Evolutionary conservation across 306 rosid genomes (phyloP).

Genomic region (Alnus glutinosa): DNA sequence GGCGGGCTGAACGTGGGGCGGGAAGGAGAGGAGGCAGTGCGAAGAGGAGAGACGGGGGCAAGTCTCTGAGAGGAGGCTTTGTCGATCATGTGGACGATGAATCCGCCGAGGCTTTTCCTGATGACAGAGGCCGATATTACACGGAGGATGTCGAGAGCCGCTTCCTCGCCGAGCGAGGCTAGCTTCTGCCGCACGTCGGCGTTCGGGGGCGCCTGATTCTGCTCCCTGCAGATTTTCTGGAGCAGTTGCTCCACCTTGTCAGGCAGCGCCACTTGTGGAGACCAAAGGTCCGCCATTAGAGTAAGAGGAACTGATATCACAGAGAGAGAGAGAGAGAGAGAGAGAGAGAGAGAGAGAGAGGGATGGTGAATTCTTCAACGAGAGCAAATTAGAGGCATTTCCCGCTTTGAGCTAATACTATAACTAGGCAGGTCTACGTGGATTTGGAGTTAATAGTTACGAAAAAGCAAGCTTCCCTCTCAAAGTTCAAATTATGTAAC

Average conservation of each 20-base stretch:
- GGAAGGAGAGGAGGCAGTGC: too few relatives aligned
- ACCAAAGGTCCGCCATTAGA: conserved; percentile 5
- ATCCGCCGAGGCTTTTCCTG: conserved; percentile 10
- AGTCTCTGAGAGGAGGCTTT: not conserved
- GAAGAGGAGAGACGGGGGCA: too few relatives aligned
- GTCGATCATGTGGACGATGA: conserved; percentile 12
- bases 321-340: too few relatives aligned
- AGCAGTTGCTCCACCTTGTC: conserved; percentile 27
- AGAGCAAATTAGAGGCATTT: not conserved
- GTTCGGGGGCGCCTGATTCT: conserved; percentile 14
- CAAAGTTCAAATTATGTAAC: too few relatives aligned
- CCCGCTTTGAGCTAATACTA: too few relatives aligned
- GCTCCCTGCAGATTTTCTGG: conserved; percentile 8
- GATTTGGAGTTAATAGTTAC: too few relatives aligned
- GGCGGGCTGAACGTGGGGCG: too few relatives aligned
- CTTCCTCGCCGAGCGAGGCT: conserved; percentile 23
- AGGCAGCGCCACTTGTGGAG: conserved; percentile 27
- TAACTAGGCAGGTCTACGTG: too few relatives aligned
- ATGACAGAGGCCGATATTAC: not conserved
- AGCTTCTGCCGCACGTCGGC: conserved; percentile 10
- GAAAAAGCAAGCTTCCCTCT: too few relatives aligned
- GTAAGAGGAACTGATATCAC: too few relatives aligned
- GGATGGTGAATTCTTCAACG: not conserved
- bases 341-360: too few relatives aligned
- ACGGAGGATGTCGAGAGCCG: conserved; percentile 23